Evolutionary conservation across 1,284 basidiomycete genomes (phyloP), one percentile per base, ranked within the genome.

Genomic region (Tausonia pullulans): DNA sequence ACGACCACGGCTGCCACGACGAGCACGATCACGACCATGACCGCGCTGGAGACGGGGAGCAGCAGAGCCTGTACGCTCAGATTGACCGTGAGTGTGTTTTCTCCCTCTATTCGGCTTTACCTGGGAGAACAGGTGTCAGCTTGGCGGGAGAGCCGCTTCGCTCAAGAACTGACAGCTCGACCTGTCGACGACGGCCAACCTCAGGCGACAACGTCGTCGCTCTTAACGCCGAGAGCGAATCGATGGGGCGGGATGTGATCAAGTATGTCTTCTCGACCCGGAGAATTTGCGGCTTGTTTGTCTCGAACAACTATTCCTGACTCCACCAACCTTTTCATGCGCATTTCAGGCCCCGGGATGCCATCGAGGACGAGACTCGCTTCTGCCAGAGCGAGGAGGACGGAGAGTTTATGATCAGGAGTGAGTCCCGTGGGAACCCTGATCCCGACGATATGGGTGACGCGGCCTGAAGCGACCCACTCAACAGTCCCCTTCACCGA

Each of bases 311-410:
- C 49, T 14, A n/a, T 9, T 62, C 27, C 6, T 13, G 46, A 16
- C 2, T 16, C 13, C n/a, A 53, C 51, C 51, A n/a, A 52, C 6
- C 51, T 16, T 16, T 16, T 52, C 16, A 7, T 16, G n/a, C 16
- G 6, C 16, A 16, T 16, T n/a, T 43, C 55, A 65, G 64, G 46
- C 41, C 64, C 14, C n/a, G 64, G 10, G 64, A 65, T 16, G 27
- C 51, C 55, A 40, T 61, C 5, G 16, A 53, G 4, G 64, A 65
- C 50, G 64, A 65, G 3, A 65, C 60, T 27, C 16, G 58, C 1
- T 65, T 53, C 43, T 65, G 64, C 44, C 64, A 62, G n/a, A 58
- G 54, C 57, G 64, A 65, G n/a, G 64, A 65, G 5, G 64, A 61
- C 57, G 64, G 64, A 40, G 64, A 65, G 39, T 41, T 65, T 44